phyloP scores from a whole-genome alignment of 441 rosid genomes.

The Euphorbia neoarborescens region DNA sequence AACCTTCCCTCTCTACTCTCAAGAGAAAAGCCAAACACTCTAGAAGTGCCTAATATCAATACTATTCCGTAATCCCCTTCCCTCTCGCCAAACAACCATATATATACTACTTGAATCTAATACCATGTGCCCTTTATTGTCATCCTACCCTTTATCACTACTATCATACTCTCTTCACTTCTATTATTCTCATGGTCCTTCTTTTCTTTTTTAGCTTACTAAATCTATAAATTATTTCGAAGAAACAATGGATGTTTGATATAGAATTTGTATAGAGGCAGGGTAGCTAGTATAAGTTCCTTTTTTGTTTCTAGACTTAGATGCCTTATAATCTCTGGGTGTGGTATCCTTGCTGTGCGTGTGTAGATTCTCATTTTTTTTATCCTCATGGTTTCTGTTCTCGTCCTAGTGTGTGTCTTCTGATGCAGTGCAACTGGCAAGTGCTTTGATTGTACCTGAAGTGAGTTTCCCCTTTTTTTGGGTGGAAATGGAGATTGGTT shows the following conservation, averaged over 20 bases:
- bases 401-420: too few species aligned
- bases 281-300: neutral
- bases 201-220: neutral
- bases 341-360: neutral
- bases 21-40: too few species aligned
- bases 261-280: neutral
- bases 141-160: too few species aligned
- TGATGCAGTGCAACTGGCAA: neutral
- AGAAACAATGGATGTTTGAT: neutral
- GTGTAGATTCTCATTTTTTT: neutral
- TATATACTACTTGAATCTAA: too few species aligned
- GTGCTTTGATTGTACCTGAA: neutral
- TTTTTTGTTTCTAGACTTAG: neutral
- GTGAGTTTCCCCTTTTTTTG: neutral
- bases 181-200: neutral
- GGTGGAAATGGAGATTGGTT: neutral
- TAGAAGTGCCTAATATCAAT: too few species aligned
- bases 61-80: too few species aligned
- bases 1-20: too few species aligned
- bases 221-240: neutral
- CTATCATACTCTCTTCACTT: too few species aligned
- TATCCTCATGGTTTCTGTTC: neutral
- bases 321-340: neutral
- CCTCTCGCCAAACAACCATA: too few species aligned
- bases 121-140: too few species aligned